Evolutionary conservation across 768 basidiomycete species (phyloP).

Genomic region (Termitomyces sp.): DNA sequence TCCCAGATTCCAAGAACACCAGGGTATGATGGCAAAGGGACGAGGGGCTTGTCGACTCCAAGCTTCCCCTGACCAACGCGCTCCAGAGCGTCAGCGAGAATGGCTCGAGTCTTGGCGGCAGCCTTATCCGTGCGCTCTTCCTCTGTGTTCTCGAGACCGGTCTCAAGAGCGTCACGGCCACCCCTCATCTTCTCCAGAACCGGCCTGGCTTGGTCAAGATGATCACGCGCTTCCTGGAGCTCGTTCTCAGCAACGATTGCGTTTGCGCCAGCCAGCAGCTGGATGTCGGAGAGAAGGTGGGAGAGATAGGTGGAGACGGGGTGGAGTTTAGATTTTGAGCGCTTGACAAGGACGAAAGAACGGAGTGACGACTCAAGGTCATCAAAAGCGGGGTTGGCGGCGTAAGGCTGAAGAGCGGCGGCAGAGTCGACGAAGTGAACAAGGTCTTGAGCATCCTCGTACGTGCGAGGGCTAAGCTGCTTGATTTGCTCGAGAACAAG

Average conservation of each 20-base stretch:
- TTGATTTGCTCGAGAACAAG: slow-evolving; percentile 92
- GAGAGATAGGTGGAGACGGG: slow-evolving; percentile 90
- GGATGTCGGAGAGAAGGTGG: slow-evolving; percentile 88
- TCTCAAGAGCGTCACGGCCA: slow-evolving; percentile 73
- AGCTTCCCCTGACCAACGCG: slow-evolving; percentile 75
- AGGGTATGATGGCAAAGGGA: slow-evolving; percentile 76
- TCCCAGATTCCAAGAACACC: slow-evolving; percentile 83
- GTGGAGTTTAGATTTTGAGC: slow-evolving; percentile 93
- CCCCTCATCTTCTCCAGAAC: slow-evolving; percentile 86
- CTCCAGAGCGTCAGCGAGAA: slow-evolving; percentile 70
- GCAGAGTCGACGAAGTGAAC: slow-evolving; percentile 98
- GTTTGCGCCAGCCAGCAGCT: slow-evolving; percentile 84
- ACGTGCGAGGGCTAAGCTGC: slow-evolving; percentile 88
- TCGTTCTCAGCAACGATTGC: slow-evolving; percentile 82
- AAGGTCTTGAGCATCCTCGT: slow-evolving; percentile 86
- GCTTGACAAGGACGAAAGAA: slow-evolving; percentile 94
- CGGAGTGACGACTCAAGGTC: slow-evolving; percentile 88
- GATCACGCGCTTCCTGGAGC: slow-evolving; percentile 64
- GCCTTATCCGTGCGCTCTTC: slow-evolving; percentile 66
- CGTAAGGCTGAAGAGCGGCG: slow-evolving; percentile 63
- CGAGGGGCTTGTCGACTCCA: slow-evolving; percentile 45
- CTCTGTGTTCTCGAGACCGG: slow-evolving; percentile 74
- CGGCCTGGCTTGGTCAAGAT: slow-evolving; percentile 70
- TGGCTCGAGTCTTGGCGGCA: slow-evolving; percentile 48
- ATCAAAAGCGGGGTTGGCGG: slow-evolving; percentile 71